phyloP scores from a whole-genome alignment of 1,284 basidiomycete genomes.

The Fistulinella staudtii region DNA sequence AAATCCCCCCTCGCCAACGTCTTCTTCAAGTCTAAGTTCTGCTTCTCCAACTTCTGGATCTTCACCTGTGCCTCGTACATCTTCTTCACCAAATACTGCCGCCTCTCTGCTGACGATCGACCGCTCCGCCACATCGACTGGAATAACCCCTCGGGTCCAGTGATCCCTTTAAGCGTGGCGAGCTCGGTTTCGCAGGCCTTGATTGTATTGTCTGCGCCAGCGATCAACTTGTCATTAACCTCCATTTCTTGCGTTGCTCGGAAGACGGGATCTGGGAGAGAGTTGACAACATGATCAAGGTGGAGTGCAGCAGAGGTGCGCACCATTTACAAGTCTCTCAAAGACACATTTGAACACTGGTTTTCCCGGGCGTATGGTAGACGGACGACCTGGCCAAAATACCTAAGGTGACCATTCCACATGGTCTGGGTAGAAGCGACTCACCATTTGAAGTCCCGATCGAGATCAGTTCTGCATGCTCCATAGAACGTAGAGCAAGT shows the following conservation, averaged over 20 bases:
- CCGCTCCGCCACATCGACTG: constrained; percentile 42
- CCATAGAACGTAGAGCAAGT: constrained; percentile 76
- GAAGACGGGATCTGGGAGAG: constrained; percentile 67
- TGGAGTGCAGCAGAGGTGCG: constrained; percentile 15
- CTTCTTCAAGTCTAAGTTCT: constrained; percentile 67
- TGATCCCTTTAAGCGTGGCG: constrained; percentile 58
- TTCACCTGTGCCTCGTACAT: constrained; percentile 67
- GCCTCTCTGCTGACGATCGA: constrained; percentile 59
- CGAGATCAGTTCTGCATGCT: constrained; percentile 85
- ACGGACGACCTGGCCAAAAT: constrained; percentile 66
- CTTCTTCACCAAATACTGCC: constrained; percentile 69
- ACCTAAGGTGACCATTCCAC: neutral
- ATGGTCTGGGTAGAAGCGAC: constrained; percentile 11
- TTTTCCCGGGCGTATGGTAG: constrained; percentile 82
- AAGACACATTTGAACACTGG: constrained; percentile 89
- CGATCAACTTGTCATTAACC: constrained; percentile 72
- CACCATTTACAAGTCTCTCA: constrained; percentile 72
- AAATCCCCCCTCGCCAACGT: constrained; percentile 38
- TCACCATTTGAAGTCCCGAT: constrained; percentile 74
- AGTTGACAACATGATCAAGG: neutral
- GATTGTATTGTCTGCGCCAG: constrained; percentile 63
- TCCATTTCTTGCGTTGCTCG: constrained; percentile 78
- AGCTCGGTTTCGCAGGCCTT: constrained; percentile 77
- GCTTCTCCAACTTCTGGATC: constrained; percentile 64
- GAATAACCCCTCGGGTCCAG: constrained; percentile 40